Base-by-base conservation (phyloP, 139 green algal species). In the Chlorella sorokiniana region DNA sequence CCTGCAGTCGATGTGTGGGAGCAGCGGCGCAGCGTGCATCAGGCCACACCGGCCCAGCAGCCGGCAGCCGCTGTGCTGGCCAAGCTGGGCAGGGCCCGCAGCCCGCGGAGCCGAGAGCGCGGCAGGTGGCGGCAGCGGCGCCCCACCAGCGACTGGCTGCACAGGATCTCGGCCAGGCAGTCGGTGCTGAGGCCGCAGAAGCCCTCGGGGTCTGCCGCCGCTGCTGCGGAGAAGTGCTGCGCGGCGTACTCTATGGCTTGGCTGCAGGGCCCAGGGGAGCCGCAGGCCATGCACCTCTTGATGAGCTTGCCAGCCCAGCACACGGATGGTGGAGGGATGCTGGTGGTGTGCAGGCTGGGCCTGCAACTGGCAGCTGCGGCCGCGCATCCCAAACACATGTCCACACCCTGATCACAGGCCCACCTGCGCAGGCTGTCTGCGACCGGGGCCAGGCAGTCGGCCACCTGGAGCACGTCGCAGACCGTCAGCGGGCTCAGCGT, bases 391-490 rank as follows among this genome's bases (percentile, higher is more conserved):
- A 20, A 18, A 42, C 64, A 45, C 8, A n/a, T 59, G 23, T 11
- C n/a, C n/a, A 8, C 22, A 10, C 18, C 2, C 69, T 6, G 20
- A 33, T 27, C 51, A 0, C 72, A 65, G n/a, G 74, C 62, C 2
- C 68, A 56, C n/a, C 73, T 61, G 25, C 45, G 62, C 76, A 85
- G 48, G 20, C 54, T 42, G 48, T 87, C 73, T 33, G 83, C 38
- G 8, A 78, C 69, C 3, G 84, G 86, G 5, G 67, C 56, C 35
- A 90, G 61, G 29, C 56, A 65, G 38, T 88, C 82, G 7, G 64
- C 71, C 16, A 83, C 79, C 27, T 45, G 35, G 48, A 92, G 80
- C 10, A 79, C 65, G 31, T n/a, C 61, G 71, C 85, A 92, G 22
- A 91, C 78, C 51, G 35, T 84, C 31, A n/a, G 25, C 2, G 78